Percentiles rank a stretch among this genome's conserved stretches.
Evolutionary conservation across 169 alveolate species (phyloP).

Genomic region (Eimeria maxima): DNA sequence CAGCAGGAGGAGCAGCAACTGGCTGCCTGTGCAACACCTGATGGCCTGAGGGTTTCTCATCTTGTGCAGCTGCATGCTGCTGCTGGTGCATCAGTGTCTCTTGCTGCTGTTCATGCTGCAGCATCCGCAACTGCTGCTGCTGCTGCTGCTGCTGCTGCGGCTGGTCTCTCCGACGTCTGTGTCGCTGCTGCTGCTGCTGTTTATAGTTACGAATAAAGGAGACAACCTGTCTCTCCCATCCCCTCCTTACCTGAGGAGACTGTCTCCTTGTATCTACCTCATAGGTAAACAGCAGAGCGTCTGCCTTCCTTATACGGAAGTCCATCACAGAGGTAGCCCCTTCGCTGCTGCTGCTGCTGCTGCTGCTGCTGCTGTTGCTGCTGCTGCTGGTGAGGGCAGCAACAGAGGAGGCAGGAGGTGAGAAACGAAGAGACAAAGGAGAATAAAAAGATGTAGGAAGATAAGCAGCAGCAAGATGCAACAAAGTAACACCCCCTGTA

Average conservation of each 20-base stretch:
- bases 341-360: constrained; percentile 2
- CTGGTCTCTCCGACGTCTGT: too few species aligned
- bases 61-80: not conserved
- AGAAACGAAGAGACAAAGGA: constrained; percentile 31
- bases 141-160: constrained; percentile 50
- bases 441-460: constrained; percentile 65
- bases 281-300: constrained; percentile 61
- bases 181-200: constrained; percentile 49
- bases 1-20: too few species aligned
- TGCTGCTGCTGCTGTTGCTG: not conserved
- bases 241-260: not conserved
- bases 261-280: constrained; percentile 24
- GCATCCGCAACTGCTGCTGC: constrained; percentile 45
- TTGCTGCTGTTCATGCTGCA: not conserved
- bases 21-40: not conserved
- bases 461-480: constrained; percentile 67
- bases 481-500: constrained; percentile 39
- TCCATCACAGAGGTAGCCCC: constrained; percentile 53
- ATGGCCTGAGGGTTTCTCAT: not conserved
- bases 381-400: not conserved
- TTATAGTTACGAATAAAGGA: constrained; percentile 2
- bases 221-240: constrained; percentile 47
- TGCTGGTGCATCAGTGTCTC: too few species aligned
- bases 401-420: not conserved
- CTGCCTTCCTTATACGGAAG: constrained; percentile 66